phyloP scores from a whole-genome alignment of 768 basidiomycete species.

The Boletus reticulatus region DNA sequence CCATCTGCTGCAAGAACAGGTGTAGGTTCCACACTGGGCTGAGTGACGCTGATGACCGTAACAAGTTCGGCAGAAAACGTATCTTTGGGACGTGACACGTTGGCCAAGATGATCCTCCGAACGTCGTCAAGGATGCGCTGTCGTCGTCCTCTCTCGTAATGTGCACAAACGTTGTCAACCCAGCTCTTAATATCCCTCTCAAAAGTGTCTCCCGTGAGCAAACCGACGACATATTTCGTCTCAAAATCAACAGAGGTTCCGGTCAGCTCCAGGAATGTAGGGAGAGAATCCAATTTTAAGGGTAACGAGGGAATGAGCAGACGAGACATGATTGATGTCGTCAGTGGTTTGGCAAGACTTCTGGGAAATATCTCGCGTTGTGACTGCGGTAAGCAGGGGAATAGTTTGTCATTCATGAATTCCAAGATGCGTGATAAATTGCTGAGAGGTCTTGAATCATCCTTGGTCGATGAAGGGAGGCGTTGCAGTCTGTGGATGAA shows the following conservation, averaged over 20 bases:
- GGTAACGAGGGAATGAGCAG: conserved; percentile 73
- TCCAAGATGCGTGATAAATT: conserved; percentile 55
- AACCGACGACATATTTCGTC: conserved; percentile 44
- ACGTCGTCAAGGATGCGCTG: conserved; percentile 61
- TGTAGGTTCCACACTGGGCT: neutral
- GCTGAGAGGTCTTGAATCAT: conserved; percentile 41
- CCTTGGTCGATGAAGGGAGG: conserved; percentile 40
- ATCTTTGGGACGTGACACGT: conserved; percentile 12
- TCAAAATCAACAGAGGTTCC: conserved; percentile 67
- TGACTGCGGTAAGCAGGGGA: conserved; percentile 51
- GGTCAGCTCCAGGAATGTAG: conserved; percentile 58
- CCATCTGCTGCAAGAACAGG: conserved; percentile 32
- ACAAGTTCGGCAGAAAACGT: conserved; percentile 28
- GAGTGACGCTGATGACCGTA: conserved; percentile 1
- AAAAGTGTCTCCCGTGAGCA: conserved; percentile 47
- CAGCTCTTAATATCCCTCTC: conserved; percentile 63
- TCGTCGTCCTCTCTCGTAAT: conserved; percentile 80
- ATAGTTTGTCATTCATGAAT: conserved; percentile 61
- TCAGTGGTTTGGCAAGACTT: conserved; percentile 59
- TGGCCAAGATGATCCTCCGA: conserved; percentile 51
- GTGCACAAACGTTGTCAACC: conserved; percentile 62
- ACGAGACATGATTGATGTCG: conserved; percentile 58
- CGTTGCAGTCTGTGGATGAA: conserved; percentile 48
- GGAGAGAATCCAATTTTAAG: conserved; percentile 55
- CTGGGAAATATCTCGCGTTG: conserved; percentile 48